These are phyloP conservation scores for Aquanectria penicillioides DNA, from an alignment of 2,329 filamentous ascomycete species.

Conservation along the genomic window DNA sequence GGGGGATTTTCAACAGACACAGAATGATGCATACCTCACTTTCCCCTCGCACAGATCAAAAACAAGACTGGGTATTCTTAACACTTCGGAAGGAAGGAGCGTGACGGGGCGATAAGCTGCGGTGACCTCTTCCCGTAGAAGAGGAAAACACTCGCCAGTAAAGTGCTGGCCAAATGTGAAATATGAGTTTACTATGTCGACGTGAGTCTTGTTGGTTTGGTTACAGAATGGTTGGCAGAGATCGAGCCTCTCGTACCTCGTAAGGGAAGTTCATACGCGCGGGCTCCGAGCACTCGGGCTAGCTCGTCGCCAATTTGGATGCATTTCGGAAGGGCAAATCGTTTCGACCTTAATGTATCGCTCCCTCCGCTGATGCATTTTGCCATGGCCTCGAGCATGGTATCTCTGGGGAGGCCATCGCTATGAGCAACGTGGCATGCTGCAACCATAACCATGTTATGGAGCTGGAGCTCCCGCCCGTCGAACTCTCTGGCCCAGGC, in stretches of 20 bases:
- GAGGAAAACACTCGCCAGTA: conserved; percentile 38
- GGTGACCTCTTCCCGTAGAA: conserved; percentile 36
- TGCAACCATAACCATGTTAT: conserved; percentile 41
- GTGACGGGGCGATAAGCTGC: conserved; percentile 36
- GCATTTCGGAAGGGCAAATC: conserved; percentile 40
- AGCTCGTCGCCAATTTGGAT: conserved; percentile 41
- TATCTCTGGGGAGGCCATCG: conserved; percentile 33
- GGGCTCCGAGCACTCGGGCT: conserved; percentile 34
- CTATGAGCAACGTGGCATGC: conserved; percentile 37
- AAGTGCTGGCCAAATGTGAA: conserved; percentile 41
- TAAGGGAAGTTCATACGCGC: conserved; percentile 40
- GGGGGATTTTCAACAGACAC: not conserved
- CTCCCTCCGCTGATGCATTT: conserved; percentile 40
- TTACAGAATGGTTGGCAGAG: conserved; percentile 4
- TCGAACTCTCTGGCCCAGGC: conserved; percentile 35
- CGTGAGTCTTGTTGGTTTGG: conserved; percentile 25
- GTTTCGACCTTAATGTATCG: conserved; percentile 39
- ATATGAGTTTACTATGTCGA: conserved; percentile 36
- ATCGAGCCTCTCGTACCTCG: conserved; percentile 33
- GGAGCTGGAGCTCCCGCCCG: conserved; percentile 37
- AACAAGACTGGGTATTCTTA: conserved; percentile 38
- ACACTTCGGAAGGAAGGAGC: conserved; percentile 31
- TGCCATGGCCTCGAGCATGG: conserved; percentile 35
- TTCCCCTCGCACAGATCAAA: conserved; percentile 38
- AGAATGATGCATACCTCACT: conserved; percentile 31